Conservation (phyloP, 2,329 filamentous ascomycete genomes). For the Aaosphaeria arxii region DNA sequence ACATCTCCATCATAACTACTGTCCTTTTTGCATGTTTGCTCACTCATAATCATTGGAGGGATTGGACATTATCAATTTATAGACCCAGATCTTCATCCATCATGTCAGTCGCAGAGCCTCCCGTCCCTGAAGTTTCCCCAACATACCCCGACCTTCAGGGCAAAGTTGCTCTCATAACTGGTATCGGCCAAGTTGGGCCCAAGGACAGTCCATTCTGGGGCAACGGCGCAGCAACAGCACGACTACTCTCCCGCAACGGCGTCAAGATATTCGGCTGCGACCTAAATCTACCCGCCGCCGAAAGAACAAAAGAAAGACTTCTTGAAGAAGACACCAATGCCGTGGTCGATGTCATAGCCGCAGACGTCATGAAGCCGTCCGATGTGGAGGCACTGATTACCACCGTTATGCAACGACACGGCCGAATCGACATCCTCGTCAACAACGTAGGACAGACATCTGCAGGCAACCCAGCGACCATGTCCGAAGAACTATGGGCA, state of each 20-base stretch:
- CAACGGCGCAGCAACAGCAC: slow-evolving; percentile 8
- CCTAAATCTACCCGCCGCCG: slow-evolving; percentile 3
- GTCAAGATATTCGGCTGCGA: slow-evolving; percentile 9
- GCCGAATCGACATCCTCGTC: slow-evolving; percentile 54
- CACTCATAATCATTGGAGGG: too few relatives aligned
- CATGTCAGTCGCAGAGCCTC: background rate
- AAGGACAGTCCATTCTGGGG: slow-evolving; percentile 4
- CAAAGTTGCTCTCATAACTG: slow-evolving; percentile 10
- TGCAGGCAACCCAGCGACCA: slow-evolving; percentile 48
- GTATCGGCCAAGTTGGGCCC: slow-evolving; percentile 7
- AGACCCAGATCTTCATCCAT: background rate
- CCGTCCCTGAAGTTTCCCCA: background rate
- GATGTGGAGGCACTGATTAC: background rate
- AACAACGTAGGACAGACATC: slow-evolving; percentile 55
- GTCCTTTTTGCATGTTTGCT: too few relatives aligned
- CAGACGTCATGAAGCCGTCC: slow-evolving; percentile 1
- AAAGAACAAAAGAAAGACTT: slow-evolving; percentile 1
- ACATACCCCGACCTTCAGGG: slow-evolving; percentile 6
- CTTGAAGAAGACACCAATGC: slow-evolving; percentile 1
- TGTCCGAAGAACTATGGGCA: slow-evolving; percentile 52
- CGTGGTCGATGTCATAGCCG: slow-evolving; percentile 5
- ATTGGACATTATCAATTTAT: too few relatives aligned
- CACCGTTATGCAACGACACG: slow-evolving; percentile 28
- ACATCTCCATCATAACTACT: too few relatives aligned
- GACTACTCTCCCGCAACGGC: slow-evolving; percentile 3